Conservation (phyloP, 306 rosid genomes). For the Sesbania bispinosa region DNA sequence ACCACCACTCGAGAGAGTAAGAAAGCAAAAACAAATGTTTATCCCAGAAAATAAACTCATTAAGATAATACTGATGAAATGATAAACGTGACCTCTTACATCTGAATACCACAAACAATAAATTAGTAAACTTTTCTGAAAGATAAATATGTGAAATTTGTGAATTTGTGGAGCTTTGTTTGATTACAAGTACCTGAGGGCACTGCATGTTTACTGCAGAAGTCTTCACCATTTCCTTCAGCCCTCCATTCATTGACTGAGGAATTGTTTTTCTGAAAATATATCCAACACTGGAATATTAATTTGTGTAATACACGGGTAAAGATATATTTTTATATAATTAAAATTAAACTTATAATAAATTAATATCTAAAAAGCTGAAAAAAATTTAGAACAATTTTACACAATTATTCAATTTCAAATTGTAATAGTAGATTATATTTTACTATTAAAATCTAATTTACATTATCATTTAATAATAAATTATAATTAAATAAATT, state of each 20-base stretch:
- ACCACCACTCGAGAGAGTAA: background rate
- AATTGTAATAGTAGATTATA: no score
- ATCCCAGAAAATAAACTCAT: slow-evolving; percentile 2
- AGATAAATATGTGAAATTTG: background rate
- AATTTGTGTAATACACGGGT: no score
- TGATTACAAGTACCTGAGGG: slow-evolving; percentile 50
- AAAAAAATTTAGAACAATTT: no score
- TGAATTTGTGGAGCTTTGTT: slow-evolving; percentile 22
- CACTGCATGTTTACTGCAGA: slow-evolving; percentile 51
- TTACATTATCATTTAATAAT: no score
- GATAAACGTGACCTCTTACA: background rate
- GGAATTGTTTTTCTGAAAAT: slow-evolving; percentile 47
- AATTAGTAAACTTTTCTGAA: background rate
- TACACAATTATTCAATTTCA: no score
- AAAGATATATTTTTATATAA: no score
- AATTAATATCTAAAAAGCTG: no score
- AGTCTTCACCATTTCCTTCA: slow-evolving; percentile 55
- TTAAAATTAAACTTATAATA: no score
- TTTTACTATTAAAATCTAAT: no score
- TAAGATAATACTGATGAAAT: background rate
- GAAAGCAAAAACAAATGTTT: background rate
- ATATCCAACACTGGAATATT: slow-evolving; percentile 15
- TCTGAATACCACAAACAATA: background rate
- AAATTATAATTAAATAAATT: no score
- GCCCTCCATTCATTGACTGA: slow-evolving; percentile 48